Conservation (phyloP, 2,329 filamentous ascomycete genomes). For the Hypomyces perniciosus region DNA sequence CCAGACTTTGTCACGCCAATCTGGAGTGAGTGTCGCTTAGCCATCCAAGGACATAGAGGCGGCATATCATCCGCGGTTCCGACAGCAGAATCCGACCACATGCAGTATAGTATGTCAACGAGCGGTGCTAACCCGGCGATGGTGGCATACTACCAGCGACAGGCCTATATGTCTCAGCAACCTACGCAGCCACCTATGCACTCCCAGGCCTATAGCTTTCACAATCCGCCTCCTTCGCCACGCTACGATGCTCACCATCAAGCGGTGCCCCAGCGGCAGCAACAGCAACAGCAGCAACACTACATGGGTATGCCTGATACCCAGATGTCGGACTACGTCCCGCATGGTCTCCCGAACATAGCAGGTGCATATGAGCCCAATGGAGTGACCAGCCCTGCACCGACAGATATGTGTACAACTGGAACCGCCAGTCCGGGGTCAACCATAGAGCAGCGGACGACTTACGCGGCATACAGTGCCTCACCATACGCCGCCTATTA, state of each 20-base stretch:
- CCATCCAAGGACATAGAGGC: conserved; percentile 30
- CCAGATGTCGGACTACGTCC: conserved; percentile 11
- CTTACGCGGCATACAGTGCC: conserved; percentile 10
- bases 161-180: conserved; percentile 20
- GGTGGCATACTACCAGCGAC: conserved; percentile 32
- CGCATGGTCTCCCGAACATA: conserved; percentile 5
- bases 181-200: conserved; percentile 13
- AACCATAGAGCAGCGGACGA: conserved; percentile 7
- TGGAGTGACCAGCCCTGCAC: conserved; percentile 11
- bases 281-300: conserved; percentile 2
- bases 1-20: conserved; percentile 31
- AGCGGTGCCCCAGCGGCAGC: conserved; percentile 6
- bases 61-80: conserved; percentile 18
- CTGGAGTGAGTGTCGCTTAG: conserved; percentile 29
- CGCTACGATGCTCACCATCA: conserved; percentile 9
- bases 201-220: conserved; percentile 9
- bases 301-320: conserved; percentile 10
- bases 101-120: conserved; percentile 32
- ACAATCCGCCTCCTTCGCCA: conserved; percentile 11
- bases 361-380: conserved; percentile 6
- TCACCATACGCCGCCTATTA: conserved; percentile 11
- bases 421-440: conserved; percentile 8
- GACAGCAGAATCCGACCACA: conserved; percentile 25
- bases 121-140: conserved; percentile 28
- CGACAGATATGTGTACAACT: conserved; percentile 7